phyloP scores from a whole-genome alignment of 441 rosid genomes.

The Pelargonium fulgidum region DNA sequence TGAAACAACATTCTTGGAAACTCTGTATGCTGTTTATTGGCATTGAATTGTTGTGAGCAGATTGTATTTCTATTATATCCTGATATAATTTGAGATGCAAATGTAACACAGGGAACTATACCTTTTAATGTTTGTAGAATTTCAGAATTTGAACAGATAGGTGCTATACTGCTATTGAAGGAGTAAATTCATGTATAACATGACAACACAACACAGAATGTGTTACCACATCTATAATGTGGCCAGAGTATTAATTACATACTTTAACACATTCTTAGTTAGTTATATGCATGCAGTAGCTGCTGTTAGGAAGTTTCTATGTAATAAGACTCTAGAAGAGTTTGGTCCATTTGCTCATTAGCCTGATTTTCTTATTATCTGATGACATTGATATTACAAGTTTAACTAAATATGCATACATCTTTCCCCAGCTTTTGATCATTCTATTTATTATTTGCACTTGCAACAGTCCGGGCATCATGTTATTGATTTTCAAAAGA shows the following conservation, averaged over 20 bases:
- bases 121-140: too few species aligned
- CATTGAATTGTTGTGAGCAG: too few species aligned
- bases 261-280: neutral
- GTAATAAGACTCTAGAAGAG: neutral
- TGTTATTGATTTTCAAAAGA: conserved; percentile 67
- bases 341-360: too few species aligned
- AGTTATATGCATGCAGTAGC: neutral
- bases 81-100: too few species aligned
- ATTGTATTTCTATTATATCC: too few species aligned
- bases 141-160: too few species aligned
- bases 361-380: too few species aligned
- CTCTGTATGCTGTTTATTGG: too few species aligned
- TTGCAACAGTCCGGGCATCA: conserved; percentile 65
- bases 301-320: neutral
- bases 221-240: neutral
- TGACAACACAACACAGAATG: neutral
- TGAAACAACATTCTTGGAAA: too few species aligned
- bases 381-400: too few species aligned
- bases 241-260: conserved; percentile 1
- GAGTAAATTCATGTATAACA: neutral
- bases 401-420: neutral
- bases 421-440: neutral
- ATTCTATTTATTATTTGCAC: neutral
- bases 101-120: too few species aligned
- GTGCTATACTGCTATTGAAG: neutral